These are phyloP conservation scores for Pulicaria dysenterica DNA, from an alignment of 129 eudicot genomes.

Conservation along the genomic window DNA sequence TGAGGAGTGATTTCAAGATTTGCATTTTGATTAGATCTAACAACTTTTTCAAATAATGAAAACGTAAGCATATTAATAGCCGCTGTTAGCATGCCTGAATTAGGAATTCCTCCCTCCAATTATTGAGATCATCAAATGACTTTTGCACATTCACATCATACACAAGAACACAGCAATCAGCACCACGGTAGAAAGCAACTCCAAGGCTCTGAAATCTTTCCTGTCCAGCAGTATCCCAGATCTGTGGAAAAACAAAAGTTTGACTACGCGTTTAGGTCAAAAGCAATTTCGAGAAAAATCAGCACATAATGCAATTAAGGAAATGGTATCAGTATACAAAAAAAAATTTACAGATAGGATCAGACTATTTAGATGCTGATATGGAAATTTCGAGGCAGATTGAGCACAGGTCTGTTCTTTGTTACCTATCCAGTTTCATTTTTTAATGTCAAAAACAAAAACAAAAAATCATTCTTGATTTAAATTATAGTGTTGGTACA, in stretches of 20 bases:
- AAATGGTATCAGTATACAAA: background rate
- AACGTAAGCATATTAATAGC: too few species aligned
- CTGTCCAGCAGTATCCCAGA: slow-evolving; percentile 99
- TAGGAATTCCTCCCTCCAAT: slow-evolving; percentile 96
- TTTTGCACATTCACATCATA: slow-evolving; percentile 89
- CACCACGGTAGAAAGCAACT: slow-evolving; percentile 96
- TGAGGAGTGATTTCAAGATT: background rate
- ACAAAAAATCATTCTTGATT: too few species aligned
- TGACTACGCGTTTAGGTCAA: slow-evolving; percentile 4
- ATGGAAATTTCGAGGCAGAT: background rate
- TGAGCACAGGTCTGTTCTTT: background rate
- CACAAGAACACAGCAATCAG: slow-evolving; percentile 98
- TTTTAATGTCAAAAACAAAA: background rate
- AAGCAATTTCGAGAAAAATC: background rate
- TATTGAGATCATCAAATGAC: slow-evolving; percentile 85
- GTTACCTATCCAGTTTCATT: background rate
- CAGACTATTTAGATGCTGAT: slow-evolving; percentile 6
- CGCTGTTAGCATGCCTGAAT: slow-evolving; percentile 59
- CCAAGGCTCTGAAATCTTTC: slow-evolving; percentile 98
- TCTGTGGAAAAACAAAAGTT: slow-evolving; percentile 42
- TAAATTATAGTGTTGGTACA: background rate
- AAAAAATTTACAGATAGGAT: slow-evolving; percentile 11
- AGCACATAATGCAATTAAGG: background rate
- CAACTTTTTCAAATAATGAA: background rate
- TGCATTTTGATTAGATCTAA: background rate